Conservation (phyloP, 2,329 filamentous ascomycete species). For the Aspergillus pseudonomiae region DNA sequence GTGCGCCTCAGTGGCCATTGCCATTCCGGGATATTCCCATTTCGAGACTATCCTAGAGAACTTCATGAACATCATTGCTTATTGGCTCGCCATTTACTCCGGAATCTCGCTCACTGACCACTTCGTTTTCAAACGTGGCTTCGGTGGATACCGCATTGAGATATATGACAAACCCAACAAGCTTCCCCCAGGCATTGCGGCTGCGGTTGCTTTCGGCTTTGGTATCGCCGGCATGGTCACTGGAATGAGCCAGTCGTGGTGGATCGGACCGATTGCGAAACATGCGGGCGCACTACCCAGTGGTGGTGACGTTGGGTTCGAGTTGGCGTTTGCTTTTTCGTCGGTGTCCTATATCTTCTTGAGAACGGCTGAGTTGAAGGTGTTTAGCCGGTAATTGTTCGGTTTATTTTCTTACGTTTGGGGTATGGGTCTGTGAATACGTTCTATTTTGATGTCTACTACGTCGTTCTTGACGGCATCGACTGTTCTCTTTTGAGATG, state of each 20-base stretch:
- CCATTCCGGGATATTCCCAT: conserved; percentile 68
- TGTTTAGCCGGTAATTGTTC: conserved; percentile 42
- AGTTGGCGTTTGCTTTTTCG: conserved; percentile 66
- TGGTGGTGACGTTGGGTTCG: conserved; percentile 65
- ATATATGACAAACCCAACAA: conserved; percentile 60
- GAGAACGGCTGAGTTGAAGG: conserved; percentile 53
- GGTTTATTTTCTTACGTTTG: conserved; percentile 13
- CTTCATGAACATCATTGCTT: conserved; percentile 70
- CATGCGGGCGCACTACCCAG: conserved; percentile 54
- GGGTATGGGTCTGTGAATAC: conserved; percentile 1
- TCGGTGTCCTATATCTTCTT: conserved; percentile 56
- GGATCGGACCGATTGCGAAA: conserved; percentile 66
- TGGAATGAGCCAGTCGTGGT: conserved; percentile 74
- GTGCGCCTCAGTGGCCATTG: conserved; percentile 67
- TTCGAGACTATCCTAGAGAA: conserved; percentile 69
- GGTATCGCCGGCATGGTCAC: conserved; percentile 68
- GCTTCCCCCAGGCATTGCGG: conserved; percentile 67
- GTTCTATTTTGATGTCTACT: not conserved
- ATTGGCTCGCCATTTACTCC: conserved; percentile 76
- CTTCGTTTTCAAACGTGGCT: conserved; percentile 67
- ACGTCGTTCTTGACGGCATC: not conserved
- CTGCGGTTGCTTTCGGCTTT: conserved; percentile 63
- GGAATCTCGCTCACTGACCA: conserved; percentile 68
- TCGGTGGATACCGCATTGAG: conserved; percentile 61
- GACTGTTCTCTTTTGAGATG: not conserved